Percentiles rank a stretch among this genome's conserved stretches.
Evolutionary conservation across 257 asterid species (phyloP).

Genomic region (Solanum chmielewskii): DNA sequence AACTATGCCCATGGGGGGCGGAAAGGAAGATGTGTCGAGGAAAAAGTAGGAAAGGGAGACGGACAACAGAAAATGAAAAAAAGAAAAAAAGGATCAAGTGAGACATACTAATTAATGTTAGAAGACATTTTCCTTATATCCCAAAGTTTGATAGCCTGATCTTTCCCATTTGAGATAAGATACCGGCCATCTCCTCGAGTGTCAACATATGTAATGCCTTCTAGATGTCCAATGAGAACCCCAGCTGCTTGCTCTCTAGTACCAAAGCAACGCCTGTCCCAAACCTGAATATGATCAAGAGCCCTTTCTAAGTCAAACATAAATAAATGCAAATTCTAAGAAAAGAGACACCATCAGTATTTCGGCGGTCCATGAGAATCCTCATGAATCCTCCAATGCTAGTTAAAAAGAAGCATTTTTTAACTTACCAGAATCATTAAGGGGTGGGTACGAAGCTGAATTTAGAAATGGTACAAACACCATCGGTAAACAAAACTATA

Average conservation of each 20-base stretch:
- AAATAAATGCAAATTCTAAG: background rate
- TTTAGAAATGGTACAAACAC: background rate
- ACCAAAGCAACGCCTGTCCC: conserved; percentile 89
- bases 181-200: conserved; percentile 97
- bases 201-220: conserved; percentile 82
- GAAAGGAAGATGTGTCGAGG: background rate
- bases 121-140: conserved; percentile 95
- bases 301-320: background rate
- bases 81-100: background rate
- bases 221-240: conserved; percentile 80
- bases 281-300: conserved; percentile 42
- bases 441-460: background rate
- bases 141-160: conserved; percentile 90
- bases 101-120: conserved; percentile 61
- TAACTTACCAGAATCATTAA: background rate
- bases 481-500: background rate
- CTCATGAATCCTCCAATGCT: background rate
- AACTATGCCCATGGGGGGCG: background rate
- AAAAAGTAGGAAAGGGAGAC: background rate
- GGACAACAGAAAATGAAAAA: background rate
- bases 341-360: background rate
- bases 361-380: background rate
- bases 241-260: conserved; percentile 58
- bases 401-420: background rate
- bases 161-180: conserved; percentile 89